These are phyloP conservation scores for Daldinia loculata DNA, from an alignment of 495 filamentous ascomycete species.

Conservation along the genomic window DNA sequence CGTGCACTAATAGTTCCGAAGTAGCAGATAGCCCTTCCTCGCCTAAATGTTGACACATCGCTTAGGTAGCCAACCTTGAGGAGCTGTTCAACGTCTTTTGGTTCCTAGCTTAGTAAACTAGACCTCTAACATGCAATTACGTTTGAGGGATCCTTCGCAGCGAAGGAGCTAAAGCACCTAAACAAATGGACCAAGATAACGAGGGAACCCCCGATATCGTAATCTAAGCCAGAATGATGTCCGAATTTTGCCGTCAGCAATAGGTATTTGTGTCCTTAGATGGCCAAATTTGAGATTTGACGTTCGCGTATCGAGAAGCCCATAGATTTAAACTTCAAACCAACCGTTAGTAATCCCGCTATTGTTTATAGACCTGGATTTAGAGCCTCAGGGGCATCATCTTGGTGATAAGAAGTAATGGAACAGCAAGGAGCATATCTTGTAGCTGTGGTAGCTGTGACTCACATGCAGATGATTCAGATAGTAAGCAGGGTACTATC, in stretches of 20 bases:
- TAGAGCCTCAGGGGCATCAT: neutral
- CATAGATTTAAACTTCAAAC: neutral
- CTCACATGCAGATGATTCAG: slow-evolving; percentile 13
- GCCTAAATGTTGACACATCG: slow-evolving; percentile 37
- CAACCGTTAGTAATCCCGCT: neutral
- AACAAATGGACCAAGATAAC: too few species aligned
- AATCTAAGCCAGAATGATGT: neutral
- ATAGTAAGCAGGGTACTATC: neutral
- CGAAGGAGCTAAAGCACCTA: too few species aligned
- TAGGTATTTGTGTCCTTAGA: neutral
- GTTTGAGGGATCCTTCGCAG: neutral
- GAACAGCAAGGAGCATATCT: neutral
- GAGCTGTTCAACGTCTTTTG: neutral
- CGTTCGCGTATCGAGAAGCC: neutral
- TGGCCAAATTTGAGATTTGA: neutral
- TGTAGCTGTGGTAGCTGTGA: slow-evolving; percentile 19
- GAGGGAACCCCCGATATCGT: neutral
- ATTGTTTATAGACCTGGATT: neutral
- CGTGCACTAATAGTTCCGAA: slow-evolving; percentile 4
- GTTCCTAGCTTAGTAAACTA: neutral
- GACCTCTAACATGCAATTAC: neutral
- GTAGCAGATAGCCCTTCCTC: slow-evolving; percentile 7
- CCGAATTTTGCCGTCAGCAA: neutral
- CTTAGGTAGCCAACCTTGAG: neutral
- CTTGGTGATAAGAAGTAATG: neutral